Evolutionary conservation across 306 rosid genomes (phyloP).

Genomic region (Pterocarpus macrocarpus): DNA sequence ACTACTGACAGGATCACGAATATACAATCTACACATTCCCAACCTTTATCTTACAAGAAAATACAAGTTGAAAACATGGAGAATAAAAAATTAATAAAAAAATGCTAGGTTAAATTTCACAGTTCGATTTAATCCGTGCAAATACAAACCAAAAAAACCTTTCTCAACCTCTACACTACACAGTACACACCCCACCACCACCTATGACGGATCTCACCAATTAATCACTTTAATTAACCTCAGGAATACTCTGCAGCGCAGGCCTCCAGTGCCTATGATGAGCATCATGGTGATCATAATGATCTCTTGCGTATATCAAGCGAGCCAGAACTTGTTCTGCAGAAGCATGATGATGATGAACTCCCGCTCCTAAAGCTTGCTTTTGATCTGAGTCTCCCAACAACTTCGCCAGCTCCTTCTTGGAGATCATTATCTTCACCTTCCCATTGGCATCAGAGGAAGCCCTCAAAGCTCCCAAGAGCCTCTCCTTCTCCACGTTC

Average conservation of each 20-base stretch:
- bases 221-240: conserved; percentile 40
- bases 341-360: conserved; percentile 22
- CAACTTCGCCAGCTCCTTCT: conserved; percentile 65
- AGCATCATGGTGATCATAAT: conserved; percentile 17
- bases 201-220: neutral
- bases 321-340: conserved; percentile 62
- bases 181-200: neutral
- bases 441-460: conserved; percentile 49
- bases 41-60: conserved; percentile 42
- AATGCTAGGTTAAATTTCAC: neutral
- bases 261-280: conserved; percentile 73
- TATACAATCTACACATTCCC: conserved; percentile 35
- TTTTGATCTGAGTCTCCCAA: conserved; percentile 26
- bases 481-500: conserved; percentile 49
- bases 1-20: neutral
- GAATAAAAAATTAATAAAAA: neutral
- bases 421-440: conserved; percentile 74
- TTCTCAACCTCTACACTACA: conserved; percentile 34
- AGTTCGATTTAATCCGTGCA: neutral
- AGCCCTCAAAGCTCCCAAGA: conserved; percentile 48
- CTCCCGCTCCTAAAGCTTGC: neutral
- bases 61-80: conserved; percentile 35
- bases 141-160: conserved; percentile 30
- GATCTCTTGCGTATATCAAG: conserved; percentile 45
- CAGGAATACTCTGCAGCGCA: conserved; percentile 71